phyloP scores from a whole-genome alignment of 805 yeast species.

The Clavispora carvajalis region DNA sequence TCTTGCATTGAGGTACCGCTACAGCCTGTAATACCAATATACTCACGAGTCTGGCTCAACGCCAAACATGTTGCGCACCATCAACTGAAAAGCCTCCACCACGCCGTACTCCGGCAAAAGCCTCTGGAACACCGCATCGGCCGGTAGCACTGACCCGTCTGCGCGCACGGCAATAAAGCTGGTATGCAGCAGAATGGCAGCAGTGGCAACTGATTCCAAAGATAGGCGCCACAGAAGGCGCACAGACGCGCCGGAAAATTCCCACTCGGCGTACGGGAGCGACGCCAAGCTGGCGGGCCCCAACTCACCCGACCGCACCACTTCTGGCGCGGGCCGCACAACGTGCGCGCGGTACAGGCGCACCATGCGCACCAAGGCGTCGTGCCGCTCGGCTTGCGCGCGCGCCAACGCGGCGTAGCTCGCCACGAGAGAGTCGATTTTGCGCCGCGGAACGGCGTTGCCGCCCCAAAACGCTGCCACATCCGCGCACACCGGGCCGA shows the following conservation, averaged over 20 bases:
- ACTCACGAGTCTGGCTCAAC: too few species aligned
- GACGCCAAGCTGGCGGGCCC: slow-evolving; percentile 3
- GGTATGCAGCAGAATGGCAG: slow-evolving; percentile 6
- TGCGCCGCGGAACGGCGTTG: slow-evolving; percentile 22
- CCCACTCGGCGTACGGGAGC: slow-evolving; percentile 9
- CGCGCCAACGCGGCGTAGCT: slow-evolving; percentile 29
- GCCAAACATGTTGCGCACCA: slow-evolving; percentile 18
- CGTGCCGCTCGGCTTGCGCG: slow-evolving; percentile 18
- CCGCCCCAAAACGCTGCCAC: slow-evolving; percentile 14
- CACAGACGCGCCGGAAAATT: slow-evolving; percentile 3
- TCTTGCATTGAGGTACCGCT: too few species aligned
- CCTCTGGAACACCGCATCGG: slow-evolving; percentile 15
- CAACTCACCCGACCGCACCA: too few species aligned
- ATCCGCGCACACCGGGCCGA: slow-evolving; percentile 13
- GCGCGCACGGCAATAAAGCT: slow-evolving; percentile 4
- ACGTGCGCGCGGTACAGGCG: slow-evolving; percentile 14
- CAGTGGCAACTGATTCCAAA: slow-evolving; percentile 3
- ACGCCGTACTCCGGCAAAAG: slow-evolving; percentile 23
- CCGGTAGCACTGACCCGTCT: slow-evolving; percentile 8
- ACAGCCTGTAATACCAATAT: too few species aligned
- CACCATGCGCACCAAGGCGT: slow-evolving; percentile 18
- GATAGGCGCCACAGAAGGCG: slow-evolving; percentile 10
- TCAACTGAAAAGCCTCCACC: slow-evolving; percentile 17
- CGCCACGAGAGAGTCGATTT: slow-evolving; percentile 26
- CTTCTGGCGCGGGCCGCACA: slow-evolving; percentile 4